Base-by-base conservation (phyloP, 2,329 filamentous ascomycete species). In the Trichoderma simmonsii region DNA sequence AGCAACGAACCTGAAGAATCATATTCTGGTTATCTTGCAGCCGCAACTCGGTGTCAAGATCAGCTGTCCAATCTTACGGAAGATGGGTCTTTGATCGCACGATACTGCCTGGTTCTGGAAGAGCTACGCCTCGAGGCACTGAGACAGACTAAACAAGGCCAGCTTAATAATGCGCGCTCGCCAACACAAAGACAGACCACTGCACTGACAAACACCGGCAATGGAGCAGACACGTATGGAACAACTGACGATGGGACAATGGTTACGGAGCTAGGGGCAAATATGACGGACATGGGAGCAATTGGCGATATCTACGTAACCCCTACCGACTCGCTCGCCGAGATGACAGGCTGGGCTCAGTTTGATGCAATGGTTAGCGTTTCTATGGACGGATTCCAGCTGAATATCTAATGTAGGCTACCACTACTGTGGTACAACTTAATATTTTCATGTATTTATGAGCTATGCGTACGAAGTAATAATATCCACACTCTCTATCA, bases 221-320 rank as follows among this genome's bases (percentile, higher is more conserved):
- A 59, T 61, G 66, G 66, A 39, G 21, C 36, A 12, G 66, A 61
- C 1, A 21, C 56, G 21, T 69, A 28, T 11, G 66, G 39, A 61
- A 51, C 56, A 6, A 14, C 66, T 12, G 54, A 26, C 8, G 36
- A 69, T 21, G 66, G 56, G 4, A 34, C 36, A 1, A 69, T 69
- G 56, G 56, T 69, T 60, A n/a, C 56, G 6, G 66, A 69, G 12
- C 39, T 69, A 4, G 66, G 66, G 36, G 66, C 56, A 14, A 48
- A 48, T 21, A 69, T 69, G 56, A 61, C 66, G 36, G 66, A 69
- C 21, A 69, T 69, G 66, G 66, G 66, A 3, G 66, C 56, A 9
- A 69, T 69, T 60, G 66, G 66, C 36, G 66, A 69, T 18, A 69
- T 69, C 14, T 69, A 69, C 24, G 66, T 69, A n/a, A 69, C 66